Conservation (phyloP, 2,329 filamentous ascomycete species). For the Laburnicola sp. region DNA sequence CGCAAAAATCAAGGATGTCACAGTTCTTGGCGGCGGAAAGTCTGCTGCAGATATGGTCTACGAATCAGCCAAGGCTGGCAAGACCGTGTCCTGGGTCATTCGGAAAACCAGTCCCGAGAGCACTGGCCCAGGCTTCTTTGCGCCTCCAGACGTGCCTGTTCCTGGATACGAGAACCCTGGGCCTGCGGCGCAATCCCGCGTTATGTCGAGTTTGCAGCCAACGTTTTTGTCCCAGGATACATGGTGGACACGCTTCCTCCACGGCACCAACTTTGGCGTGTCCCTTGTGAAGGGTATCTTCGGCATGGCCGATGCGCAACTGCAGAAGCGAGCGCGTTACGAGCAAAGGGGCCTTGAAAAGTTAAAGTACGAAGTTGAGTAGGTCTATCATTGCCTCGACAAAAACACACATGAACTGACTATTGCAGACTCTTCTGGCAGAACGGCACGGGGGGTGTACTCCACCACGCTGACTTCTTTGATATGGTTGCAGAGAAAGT, state of each 20-base stretch:
- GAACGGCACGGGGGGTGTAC: slow-evolving; percentile 25
- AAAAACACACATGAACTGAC: not conserved
- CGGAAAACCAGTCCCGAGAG: slow-evolving; percentile 13
- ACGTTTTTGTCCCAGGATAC: slow-evolving; percentile 3
- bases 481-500: slow-evolving; percentile 27
- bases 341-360: slow-evolving; percentile 22
- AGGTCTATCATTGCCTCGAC: not conserved
- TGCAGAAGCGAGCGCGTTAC: slow-evolving; percentile 14
- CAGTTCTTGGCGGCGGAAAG: slow-evolving; percentile 44
- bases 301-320: not conserved
- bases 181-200: slow-evolving; percentile 11
- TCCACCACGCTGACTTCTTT: slow-evolving; percentile 31
- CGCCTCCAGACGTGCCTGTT: slow-evolving; percentile 13
- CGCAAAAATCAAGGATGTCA: slow-evolving; percentile 25
- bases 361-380: slow-evolving; percentile 18
- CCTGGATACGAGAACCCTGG: slow-evolving; percentile 10
- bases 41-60: slow-evolving; percentile 48
- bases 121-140: slow-evolving; percentile 37
- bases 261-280: slow-evolving; percentile 12
- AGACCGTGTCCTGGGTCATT: slow-evolving; percentile 43
- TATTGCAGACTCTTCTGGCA: slow-evolving; percentile 21
- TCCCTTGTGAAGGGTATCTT: slow-evolving; percentile 15
- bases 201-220: slow-evolving; percentile 17
- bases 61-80: slow-evolving; percentile 36
- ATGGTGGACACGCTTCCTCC: slow-evolving; percentile 20